phyloP scores from a whole-genome alignment of 768 basidiomycete genomes.

The Fomitopsis serialis region DNA sequence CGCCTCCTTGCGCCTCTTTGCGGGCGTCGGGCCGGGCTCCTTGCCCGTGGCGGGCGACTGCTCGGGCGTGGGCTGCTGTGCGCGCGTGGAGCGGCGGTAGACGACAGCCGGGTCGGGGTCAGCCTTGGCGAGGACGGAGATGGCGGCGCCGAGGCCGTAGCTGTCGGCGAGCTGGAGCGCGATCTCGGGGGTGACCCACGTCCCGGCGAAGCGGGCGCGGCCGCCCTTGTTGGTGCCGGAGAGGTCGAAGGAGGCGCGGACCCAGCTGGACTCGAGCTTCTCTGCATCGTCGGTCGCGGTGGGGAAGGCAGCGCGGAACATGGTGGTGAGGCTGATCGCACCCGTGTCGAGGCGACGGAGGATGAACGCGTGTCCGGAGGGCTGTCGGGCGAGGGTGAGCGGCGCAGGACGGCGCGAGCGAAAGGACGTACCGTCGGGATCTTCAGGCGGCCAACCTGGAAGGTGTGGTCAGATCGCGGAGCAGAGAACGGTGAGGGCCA shows the following conservation, averaged over 20 bases:
- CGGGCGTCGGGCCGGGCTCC: slow-evolving; percentile 32
- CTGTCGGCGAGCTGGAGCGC: slow-evolving; percentile 64
- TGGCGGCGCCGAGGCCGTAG: slow-evolving; percentile 59
- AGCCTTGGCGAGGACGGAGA: slow-evolving; percentile 64
- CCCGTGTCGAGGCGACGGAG: slow-evolving; percentile 91
- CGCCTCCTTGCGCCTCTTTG: slow-evolving; percentile 65
- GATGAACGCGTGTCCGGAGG: slow-evolving; percentile 85
- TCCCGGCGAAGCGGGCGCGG: slow-evolving; percentile 79
- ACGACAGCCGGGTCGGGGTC: slow-evolving; percentile 69
- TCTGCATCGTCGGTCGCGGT: slow-evolving; percentile 73
- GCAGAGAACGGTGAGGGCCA: slow-evolving; percentile 8
- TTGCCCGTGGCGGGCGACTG: slow-evolving; percentile 31
- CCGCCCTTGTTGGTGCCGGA: slow-evolving; percentile 59
- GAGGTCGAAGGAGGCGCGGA: slow-evolving; percentile 73
- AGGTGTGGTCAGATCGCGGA: slow-evolving; percentile 13
- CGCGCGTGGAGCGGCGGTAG: slow-evolving; percentile 67
- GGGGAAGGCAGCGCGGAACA: slow-evolving; percentile 95
- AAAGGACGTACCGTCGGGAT: slow-evolving; percentile 71
- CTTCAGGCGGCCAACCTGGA: slow-evolving; percentile 82
- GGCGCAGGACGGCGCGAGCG: slow-evolving; percentile 3
- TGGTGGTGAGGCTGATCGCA: slow-evolving; percentile 88
- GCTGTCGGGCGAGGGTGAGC: slow-evolving; percentile 34
- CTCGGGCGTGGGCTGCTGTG: slow-evolving; percentile 25
- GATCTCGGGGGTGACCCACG: slow-evolving; percentile 68
- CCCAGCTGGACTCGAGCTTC: slow-evolving; percentile 76